These are phyloP conservation scores for Rhodotorula kratochvilovae DNA, from an alignment of 768 basidiomycete species.

Conservation along the genomic window DNA sequence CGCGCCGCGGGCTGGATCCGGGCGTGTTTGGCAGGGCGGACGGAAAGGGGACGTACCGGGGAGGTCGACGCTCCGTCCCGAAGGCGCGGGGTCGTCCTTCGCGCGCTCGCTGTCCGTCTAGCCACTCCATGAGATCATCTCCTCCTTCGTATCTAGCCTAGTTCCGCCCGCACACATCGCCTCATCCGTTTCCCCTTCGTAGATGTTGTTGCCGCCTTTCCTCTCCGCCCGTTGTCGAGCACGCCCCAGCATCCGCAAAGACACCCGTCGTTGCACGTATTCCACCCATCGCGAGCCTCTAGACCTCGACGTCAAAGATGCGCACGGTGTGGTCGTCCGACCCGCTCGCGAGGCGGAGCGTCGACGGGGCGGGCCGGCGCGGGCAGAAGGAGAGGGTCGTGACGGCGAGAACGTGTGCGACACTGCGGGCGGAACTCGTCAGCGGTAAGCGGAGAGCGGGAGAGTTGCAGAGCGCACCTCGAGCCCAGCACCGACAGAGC, in stretches of 20 bases:
- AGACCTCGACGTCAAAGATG: conserved; percentile 57
- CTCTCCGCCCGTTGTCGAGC: too few relatives aligned
- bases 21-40: conserved; percentile 12
- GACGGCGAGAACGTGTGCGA: conserved; percentile 71
- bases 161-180: too few relatives aligned
- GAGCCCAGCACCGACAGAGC: conserved; percentile 53
- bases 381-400: conserved; percentile 78
- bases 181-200: too few relatives aligned
- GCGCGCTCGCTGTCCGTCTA: neutral
- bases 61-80: neutral
- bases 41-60: neutral
- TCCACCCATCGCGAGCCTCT: neutral
- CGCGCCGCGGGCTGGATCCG: conserved; percentile 3
- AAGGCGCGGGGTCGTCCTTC: neutral
- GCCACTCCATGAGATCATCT: too few relatives aligned
- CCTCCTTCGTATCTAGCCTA: neutral
- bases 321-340: conserved; percentile 90
- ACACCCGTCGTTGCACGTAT: too few relatives aligned
- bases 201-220: too few relatives aligned
- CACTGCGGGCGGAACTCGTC: conserved; percentile 50
- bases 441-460: neutral
- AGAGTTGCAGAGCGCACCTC: conserved; percentile 51
- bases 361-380: conserved; percentile 15
- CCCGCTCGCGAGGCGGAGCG: conserved; percentile 69
- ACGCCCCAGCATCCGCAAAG: too few relatives aligned